Evolutionary conservation across 208 protist genomes (phyloP), one percentile per base, ranked within the genome.

Genomic region (Trypanosoma theileri): DNA sequence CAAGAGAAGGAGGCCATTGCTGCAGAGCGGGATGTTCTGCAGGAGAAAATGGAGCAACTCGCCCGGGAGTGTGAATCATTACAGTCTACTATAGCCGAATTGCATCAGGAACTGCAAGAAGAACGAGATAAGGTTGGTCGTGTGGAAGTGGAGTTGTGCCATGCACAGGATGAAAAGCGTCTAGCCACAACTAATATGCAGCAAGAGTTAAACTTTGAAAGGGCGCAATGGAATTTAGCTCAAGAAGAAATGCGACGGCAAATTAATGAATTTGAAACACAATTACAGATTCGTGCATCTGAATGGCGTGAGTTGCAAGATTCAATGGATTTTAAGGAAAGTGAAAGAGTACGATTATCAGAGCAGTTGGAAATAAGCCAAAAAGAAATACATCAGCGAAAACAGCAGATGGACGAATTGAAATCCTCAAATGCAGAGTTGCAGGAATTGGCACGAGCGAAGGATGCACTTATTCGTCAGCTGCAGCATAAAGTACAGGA

Each of bases 121-220:
- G 67, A 80, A 70, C 73, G 55, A 4, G 75, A 83, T 19, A 56
- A 71, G 22, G 42, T 68, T 21, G 58, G 68, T 46, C 79, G 75
- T 13, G 50, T 77, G 1, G 81, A 86, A 62, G 81, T 86, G 50
- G 73, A 86, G 55, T 63, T 90, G 8, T 80, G 75, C 50, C 84
- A 90, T 66, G 59, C 71, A n/a, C 40, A 74, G n/a, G 84, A 90
- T 46, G 71, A 78, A 22, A 70, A 79, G 42, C 58, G 65, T 13
- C 51, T 72, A 16, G 42, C 64, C 1, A 65, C 66, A 16, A 58
- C 58, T 50, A 58, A 52, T 16, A 48, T 74, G 60, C 69, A 69
- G 16, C 62, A 74, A 13, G 69, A 71, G 46, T 26, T 75, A 21
- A 63, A 62, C 40, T 68, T 73, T 59, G 74, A 67, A 40, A 66